These are phyloP conservation scores for Ogataea degrootiae DNA, from an alignment of 805 yeast genomes.

Conservation along the genomic window DNA sequence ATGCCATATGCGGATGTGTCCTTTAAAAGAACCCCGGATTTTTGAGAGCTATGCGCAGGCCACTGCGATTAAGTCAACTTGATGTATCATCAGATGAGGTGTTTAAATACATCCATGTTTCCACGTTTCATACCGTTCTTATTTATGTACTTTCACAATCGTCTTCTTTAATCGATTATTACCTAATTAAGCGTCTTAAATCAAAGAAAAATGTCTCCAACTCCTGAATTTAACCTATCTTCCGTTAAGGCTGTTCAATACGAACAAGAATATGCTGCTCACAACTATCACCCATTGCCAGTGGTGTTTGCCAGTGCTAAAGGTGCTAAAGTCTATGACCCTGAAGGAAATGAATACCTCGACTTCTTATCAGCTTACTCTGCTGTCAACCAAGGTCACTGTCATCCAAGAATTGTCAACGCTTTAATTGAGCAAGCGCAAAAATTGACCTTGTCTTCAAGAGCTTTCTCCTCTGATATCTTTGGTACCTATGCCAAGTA, in stretches of 20 bases:
- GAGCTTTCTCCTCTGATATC: constrained; percentile 89
- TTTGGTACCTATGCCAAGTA: constrained; percentile 85
- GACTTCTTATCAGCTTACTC: constrained; percentile 94
- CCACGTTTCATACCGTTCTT: not conserved
- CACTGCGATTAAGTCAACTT: not conserved
- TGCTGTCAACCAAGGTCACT: constrained; percentile 97
- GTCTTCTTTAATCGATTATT: not conserved
- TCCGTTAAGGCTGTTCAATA: constrained; percentile 60
- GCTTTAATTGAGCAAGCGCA: constrained; percentile 88
- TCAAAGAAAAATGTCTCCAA: constrained; percentile 10
- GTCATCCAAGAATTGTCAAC: constrained; percentile 85
- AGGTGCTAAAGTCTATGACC: constrained; percentile 98
- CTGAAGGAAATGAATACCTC: constrained; percentile 90
- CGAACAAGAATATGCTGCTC: constrained; percentile 86
- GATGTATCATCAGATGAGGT: not conserved
- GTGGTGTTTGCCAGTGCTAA: constrained; percentile 82
- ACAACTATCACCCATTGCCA: constrained; percentile 95
- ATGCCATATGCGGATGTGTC: not conserved
- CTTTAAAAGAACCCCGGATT: not conserved
- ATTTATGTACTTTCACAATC: not conserved
- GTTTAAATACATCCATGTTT: not conserved
- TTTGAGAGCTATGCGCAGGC: not conserved
- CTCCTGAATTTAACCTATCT: constrained; percentile 45
- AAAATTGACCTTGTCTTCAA: constrained; percentile 76
- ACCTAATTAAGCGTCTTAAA: not conserved